Base-by-base conservation (phyloP, 495 filamentous ascomycete species). In the Amniculicola lignicola region DNA sequence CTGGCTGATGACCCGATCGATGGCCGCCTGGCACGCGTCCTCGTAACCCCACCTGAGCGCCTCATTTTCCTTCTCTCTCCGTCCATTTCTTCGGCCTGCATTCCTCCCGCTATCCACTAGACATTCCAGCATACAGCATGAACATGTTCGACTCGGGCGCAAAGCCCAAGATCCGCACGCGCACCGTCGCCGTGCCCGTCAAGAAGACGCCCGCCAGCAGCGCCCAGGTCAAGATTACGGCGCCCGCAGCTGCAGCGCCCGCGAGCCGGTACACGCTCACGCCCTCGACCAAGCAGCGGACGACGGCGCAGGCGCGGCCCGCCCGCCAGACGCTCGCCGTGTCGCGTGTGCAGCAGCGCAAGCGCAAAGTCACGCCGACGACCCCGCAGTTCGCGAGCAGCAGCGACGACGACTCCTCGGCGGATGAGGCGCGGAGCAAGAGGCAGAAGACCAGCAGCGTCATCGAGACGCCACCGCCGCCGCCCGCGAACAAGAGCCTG, bases 401-500 rank as follows among this genome's bases (percentile, higher is more conserved):
- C 23, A 57, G 53, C 54, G 52, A 57, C 14, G 59, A 57, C 23
- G 35, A 36, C 0, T 36, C 41, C 11, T 40, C 29, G 1, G 31
- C 35, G 16, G 49, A 42, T 18, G 35, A 7, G 4, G 44, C 7
- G 44, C 19, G 40, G 3, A 47, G 59, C 52, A 63, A 63, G 51
- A 44, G 60, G 25, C 60, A 63, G 50, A 63, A 63, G 54, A 63
- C 55, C 23, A 63, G 55, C 50, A 63, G 60, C 35, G 54, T 48
- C 31, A 46, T 54, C 11, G 60, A 63, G 50, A 54, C 60, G 15
- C 11, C 38, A 40, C 25, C n/a, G 50, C 60, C 60, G 15, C 11
- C 38, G 44, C 25, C n/a, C 23, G 6, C 22, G 31, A 59, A 53
- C 28, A 41, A 50, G 19, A 42, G 27, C 21, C 51, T 63, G 21